Evolutionary conservation across 495 filamentous ascomycete species (phyloP), one percentile per base, ranked within the genome.

Genomic region (Terfezia boudieri): DNA sequence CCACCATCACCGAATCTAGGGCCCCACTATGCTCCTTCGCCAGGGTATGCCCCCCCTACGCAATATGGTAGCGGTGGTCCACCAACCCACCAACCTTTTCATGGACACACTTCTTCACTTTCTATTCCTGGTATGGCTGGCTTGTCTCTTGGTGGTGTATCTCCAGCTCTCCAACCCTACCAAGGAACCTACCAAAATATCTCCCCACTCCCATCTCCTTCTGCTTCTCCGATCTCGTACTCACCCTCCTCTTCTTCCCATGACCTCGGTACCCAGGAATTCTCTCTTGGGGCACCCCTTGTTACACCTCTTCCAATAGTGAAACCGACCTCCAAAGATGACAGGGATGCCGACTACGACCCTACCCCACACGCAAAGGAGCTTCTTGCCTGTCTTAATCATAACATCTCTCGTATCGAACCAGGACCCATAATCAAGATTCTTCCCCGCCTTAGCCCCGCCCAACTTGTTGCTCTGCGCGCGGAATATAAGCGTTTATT

Each of bases 131-230:
- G 56, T 22, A 36, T 59, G 37, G 55, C 60, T 8, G 48, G 37
- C 16, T 53, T 62, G 26, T 59, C 56, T 10, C 54, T 62, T n/a
- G 52, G 59, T 14, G 84, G 84, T 2, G 76, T 80, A 9, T 90
- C 84, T 55, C 90, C 90, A 0, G 71, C 95, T 16, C 74, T 94
- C 11, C 90, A 95, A 67, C 82, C 90, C 1, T 98, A 98, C 68
- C 80, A 80, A 56, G 90, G 90, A 8, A 94, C 87, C 1, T 98
- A 92, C 63, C 90, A 98, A 67, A 83, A 83, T 52, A 85, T 95
- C 60, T 93, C 88, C 1, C 89, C 90, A 2, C 90, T 94, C 85
- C 88, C 88, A 0, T 86, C 84, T 0, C 84, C 89, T 0, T 70
- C 81, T 46, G 41, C 66, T 36, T 56, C 58, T 2, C 58, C 63